Evolutionary conservation across 2,329 filamentous ascomycete genomes (phyloP).

Genomic region (Scedosporium apiospermum): DNA sequence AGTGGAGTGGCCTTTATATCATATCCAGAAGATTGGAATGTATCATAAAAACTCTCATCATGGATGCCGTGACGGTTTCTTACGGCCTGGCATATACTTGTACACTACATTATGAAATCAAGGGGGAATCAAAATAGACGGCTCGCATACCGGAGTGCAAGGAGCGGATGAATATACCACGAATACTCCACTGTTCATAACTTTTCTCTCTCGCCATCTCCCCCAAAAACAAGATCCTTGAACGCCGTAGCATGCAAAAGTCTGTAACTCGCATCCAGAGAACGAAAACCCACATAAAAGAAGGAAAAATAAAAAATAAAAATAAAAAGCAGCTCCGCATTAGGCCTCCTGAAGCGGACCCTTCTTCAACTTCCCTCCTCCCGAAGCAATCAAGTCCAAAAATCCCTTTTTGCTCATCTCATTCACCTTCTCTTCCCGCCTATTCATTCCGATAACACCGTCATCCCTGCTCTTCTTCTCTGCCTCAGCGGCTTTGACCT

Average conservation of each 20-base stretch:
- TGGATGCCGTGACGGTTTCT: neutral
- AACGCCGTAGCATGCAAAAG: neutral
- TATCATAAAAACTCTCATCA: neutral
- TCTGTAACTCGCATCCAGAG: neutral
- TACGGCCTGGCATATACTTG: slow-evolving; percentile 3
- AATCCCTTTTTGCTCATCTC: slow-evolving; percentile 98
- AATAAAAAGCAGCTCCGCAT: slow-evolving; percentile 8
- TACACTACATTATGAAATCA: slow-evolving; percentile 4
- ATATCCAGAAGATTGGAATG: neutral
- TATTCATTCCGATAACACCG: slow-evolving; percentile 67
- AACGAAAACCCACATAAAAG: neutral
- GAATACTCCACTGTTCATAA: neutral
- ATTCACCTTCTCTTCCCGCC: slow-evolving; percentile 78
- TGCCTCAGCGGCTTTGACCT: slow-evolving; percentile 77
- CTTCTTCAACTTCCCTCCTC: slow-evolving; percentile 50
- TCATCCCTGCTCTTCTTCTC: slow-evolving; percentile 59
- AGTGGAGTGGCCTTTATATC: neutral
- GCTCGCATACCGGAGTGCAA: neutral
- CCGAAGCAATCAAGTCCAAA: slow-evolving; percentile 72
- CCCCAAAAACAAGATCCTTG: neutral
- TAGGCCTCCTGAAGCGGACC: slow-evolving; percentile 48
- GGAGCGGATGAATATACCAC: neutral
- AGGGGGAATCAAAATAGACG: neutral
- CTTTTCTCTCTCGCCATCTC: neutral
- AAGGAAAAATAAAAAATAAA: neutral